Base-by-base conservation (phyloP, 2,329 filamentous ascomycete genomes). In the Venturia nashicola region DNA sequence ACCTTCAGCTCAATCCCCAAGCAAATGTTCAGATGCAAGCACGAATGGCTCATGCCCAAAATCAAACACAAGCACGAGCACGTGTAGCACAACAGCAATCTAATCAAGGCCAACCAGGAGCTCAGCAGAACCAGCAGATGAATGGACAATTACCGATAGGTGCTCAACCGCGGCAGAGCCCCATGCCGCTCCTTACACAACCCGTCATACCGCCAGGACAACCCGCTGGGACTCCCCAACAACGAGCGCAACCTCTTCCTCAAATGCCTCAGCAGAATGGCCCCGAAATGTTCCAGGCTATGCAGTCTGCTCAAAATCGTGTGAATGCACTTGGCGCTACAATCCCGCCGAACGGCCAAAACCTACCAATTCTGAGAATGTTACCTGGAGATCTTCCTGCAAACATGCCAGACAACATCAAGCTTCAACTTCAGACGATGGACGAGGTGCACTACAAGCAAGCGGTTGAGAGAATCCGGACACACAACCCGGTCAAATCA, bases 1-100 rank as follows among this genome's bases (percentile, higher is more conserved):
- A 67, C 74, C 23, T 59, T 66, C 65, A 62, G 62, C 63, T 27
- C 60, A 61, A 65, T 5, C 61, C 42, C 1, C 61, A 43, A 40
- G 27, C 66, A 65, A 44, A 62, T 27, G 51, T 27, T 18, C 51
- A 57, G 51, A 57, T 54, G 18, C 73, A 71, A 46, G 69, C 70
- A 40, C 65, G 69, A 59, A 69, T 71, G 42, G 67, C 20, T 18
- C 61, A 46, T 34, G 61, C 42, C 16, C 42, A 40, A n/a, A n/a
- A n/a, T n/a, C n/a, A n/a, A 27, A 23, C 42, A 5, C 36, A 54
- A 48, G 34, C 12, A n/a, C 23, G 20, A 62, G 27, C 43, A 40
- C 69, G 64, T 77, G 72, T 72, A 20, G 20, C 6, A n/a, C 44
- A 63, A 36, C 48, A 54, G 42, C 62, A 64, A 63, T 18, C 23